These are phyloP conservation scores for Lunasporangiospora selenospora DNA, from an alignment of 192 early-diverging fungal species.

Conservation along the genomic window DNA sequence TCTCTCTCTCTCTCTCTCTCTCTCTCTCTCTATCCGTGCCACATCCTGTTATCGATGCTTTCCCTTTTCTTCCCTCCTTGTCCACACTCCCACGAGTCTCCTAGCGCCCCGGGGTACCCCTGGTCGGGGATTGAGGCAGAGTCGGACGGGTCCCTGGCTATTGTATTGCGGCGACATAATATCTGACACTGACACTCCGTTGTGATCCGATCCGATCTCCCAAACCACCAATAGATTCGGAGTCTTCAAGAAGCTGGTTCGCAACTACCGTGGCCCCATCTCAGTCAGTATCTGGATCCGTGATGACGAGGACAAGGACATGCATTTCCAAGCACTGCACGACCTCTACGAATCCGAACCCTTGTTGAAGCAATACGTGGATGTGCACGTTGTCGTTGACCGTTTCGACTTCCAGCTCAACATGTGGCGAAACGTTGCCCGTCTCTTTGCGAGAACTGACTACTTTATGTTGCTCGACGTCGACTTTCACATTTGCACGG, in stretches of 20 bases:
- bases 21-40: no score
- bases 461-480: constrained; percentile 69
- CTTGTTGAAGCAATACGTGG: constrained; percentile 56
- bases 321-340: constrained; percentile 55
- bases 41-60: not conserved
- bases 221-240: constrained; percentile 50
- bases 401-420: constrained; percentile 69
- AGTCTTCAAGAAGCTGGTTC: constrained; percentile 44
- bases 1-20: no score
- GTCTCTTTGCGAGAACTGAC: constrained; percentile 64
- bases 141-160: no score
- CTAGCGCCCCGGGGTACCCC: no score
- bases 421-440: constrained; percentile 70
- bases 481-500: constrained; percentile 65
- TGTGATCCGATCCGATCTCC: no score
- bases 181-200: no score
- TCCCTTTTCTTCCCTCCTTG: not conserved
- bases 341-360: constrained; percentile 57
- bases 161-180: no score
- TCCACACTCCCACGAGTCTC: no score
- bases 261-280: constrained; percentile 54
- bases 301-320: constrained; percentile 57
- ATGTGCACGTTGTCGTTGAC: constrained; percentile 67
- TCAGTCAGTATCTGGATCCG: constrained; percentile 66
- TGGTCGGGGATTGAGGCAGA: no score